Evolutionary conservation across 345 rosid species (phyloP).

Genomic region (Aquilaria yunnanensis): DNA sequence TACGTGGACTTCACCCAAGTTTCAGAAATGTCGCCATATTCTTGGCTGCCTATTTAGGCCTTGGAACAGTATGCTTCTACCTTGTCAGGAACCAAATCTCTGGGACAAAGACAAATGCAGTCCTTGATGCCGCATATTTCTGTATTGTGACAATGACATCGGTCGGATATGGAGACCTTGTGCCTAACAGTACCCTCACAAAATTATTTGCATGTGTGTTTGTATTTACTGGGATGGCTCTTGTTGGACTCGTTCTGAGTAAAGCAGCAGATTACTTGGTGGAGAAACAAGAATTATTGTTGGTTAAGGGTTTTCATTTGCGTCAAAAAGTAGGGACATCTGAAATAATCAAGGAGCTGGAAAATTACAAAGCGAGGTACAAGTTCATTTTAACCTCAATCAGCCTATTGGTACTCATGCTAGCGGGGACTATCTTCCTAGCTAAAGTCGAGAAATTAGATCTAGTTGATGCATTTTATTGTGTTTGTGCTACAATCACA

Average conservation of each 20-base stretch:
- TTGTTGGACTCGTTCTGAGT: slow-evolving; percentile 53
- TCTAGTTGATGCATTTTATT: slow-evolving; percentile 58
- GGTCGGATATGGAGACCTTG: slow-evolving; percentile 95
- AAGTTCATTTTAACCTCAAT: slow-evolving; percentile 40
- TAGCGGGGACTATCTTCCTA: slow-evolving; percentile 46
- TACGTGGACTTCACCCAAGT: slow-evolving; percentile 41
- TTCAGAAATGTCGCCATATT: slow-evolving; percentile 31
- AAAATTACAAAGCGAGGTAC: slow-evolving; percentile 41
- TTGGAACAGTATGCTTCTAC: slow-evolving; percentile 65
- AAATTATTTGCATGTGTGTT: slow-evolving; percentile 70
- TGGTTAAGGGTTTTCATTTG: slow-evolving; percentile 52
- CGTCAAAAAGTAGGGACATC: slow-evolving; percentile 31
- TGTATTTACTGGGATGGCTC: slow-evolving; percentile 78
- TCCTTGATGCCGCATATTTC: slow-evolving; percentile 70
- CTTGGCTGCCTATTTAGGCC: slow-evolving; percentile 43
- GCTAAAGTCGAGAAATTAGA: slow-evolving; percentile 34
- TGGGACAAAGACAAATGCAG: slow-evolving; percentile 59
- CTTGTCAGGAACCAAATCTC: slow-evolving; percentile 38
- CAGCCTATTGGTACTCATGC: slow-evolving; percentile 36
- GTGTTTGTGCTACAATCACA: slow-evolving; percentile 78
- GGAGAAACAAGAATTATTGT: slow-evolving; percentile 78
- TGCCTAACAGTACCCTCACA: slow-evolving; percentile 41
- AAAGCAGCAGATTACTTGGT: slow-evolving; percentile 77
- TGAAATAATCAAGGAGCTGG: slow-evolving; percentile 49
- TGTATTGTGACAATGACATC: slow-evolving; percentile 89